phyloP scores from a whole-genome alignment of 495 filamentous ascomycete genomes.

The Daldinia loculata region DNA sequence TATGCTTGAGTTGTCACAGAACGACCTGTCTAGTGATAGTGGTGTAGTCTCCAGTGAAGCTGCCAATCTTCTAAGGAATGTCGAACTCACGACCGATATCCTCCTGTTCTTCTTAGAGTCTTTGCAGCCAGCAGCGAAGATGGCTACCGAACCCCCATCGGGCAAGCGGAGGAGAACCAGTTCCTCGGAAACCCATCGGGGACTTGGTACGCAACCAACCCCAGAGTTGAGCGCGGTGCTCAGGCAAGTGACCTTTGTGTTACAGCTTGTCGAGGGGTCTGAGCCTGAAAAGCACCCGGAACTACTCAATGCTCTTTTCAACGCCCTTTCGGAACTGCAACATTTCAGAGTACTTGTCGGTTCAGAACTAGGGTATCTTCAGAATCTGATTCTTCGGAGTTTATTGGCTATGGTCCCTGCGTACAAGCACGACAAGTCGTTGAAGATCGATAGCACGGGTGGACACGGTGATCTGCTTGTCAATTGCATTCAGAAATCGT shows the following conservation, averaged over 20 bases:
- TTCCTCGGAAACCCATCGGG: slow-evolving; percentile 63
- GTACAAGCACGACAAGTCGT: slow-evolving; percentile 65
- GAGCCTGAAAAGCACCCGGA: slow-evolving; percentile 73
- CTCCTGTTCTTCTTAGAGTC: slow-evolving; percentile 74
- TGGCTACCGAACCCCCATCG: slow-evolving; percentile 68
- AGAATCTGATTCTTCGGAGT: slow-evolving; percentile 78
- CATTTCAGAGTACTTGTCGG: slow-evolving; percentile 74
- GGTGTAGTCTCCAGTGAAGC: slow-evolving; percentile 60
- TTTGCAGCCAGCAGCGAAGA: slow-evolving; percentile 69
- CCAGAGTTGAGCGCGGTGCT: slow-evolving; percentile 68
- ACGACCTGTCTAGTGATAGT: slow-evolving; percentile 35
- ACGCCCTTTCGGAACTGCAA: slow-evolving; percentile 81
- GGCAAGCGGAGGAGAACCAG: slow-evolving; percentile 81
- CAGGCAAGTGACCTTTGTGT: slow-evolving; percentile 81
- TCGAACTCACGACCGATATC: slow-evolving; percentile 74
- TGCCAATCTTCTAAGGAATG: slow-evolving; percentile 70
- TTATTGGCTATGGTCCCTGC: slow-evolving; percentile 80
- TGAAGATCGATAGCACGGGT: slow-evolving; percentile 74
- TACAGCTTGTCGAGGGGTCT: slow-evolving; percentile 85
- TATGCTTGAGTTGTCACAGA: slow-evolving; percentile 61
- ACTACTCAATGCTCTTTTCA: slow-evolving; percentile 80
- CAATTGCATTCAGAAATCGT: slow-evolving; percentile 86
- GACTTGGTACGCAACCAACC: slow-evolving; percentile 48
- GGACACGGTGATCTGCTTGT: slow-evolving; percentile 89
- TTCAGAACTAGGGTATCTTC: slow-evolving; percentile 85